Conservation (phyloP, 495 filamentous ascomycete species). For the Penicillium lagena region DNA sequence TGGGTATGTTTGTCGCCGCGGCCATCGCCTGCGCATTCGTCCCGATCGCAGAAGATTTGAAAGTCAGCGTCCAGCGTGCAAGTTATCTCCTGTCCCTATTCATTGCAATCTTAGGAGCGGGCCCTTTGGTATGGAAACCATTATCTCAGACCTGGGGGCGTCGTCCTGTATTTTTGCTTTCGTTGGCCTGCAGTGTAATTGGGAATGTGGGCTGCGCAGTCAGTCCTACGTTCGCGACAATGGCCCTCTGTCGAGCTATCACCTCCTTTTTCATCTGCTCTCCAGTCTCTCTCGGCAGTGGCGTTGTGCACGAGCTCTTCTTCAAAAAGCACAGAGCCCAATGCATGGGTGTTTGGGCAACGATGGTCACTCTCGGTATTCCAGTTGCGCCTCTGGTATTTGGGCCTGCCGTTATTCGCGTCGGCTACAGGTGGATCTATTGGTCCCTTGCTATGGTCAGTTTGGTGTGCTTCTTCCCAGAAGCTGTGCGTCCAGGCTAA, state of each 20-base stretch:
- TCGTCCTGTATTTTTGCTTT: constrained; percentile 46
- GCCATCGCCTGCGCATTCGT: constrained; percentile 48
- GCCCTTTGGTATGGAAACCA: constrained; percentile 48
- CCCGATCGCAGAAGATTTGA: constrained; percentile 39
- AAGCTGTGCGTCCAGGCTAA: neutral
- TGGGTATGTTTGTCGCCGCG: constrained; percentile 49
- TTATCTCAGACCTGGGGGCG: constrained; percentile 48
- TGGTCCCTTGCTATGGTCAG: constrained; percentile 37
- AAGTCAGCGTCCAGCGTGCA: constrained; percentile 36
- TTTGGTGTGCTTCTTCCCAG: neutral
- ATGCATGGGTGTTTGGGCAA: constrained; percentile 45
- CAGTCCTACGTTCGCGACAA: constrained; percentile 30
- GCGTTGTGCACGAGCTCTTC: constrained; percentile 41
- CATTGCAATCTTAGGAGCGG: constrained; percentile 44
- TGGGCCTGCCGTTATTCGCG: constrained; percentile 37
- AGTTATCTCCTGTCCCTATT: constrained; percentile 48
- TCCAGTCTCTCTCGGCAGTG: constrained; percentile 35
- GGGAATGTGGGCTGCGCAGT: constrained; percentile 43
- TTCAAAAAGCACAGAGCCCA: constrained; percentile 36
- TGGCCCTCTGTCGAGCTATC: constrained; percentile 38
- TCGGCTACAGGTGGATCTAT: constrained; percentile 43
- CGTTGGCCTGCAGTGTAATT: constrained; percentile 35
- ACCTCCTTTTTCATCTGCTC: constrained; percentile 44
- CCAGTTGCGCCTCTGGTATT: constrained; percentile 41
- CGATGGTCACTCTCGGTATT: constrained; percentile 32